phyloP scores from a whole-genome alignment of 768 basidiomycete species.

The Cystobasidium tubakii region DNA sequence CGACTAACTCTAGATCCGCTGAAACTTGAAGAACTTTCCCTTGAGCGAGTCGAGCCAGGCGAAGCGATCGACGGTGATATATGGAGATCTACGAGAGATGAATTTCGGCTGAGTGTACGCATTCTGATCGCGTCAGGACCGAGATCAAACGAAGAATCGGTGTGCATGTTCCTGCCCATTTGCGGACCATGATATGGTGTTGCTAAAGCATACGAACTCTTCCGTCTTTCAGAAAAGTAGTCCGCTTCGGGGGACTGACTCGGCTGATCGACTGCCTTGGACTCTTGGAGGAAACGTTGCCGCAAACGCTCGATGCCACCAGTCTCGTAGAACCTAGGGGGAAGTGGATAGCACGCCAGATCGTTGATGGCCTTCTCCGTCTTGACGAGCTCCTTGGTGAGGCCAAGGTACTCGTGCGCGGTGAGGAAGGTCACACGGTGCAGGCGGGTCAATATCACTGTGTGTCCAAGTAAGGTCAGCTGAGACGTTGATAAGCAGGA shows the following conservation, averaged over 20 bases:
- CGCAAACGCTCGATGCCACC: conserved; percentile 83
- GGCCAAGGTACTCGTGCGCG: conserved; percentile 88
- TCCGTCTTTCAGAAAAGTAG: conserved; percentile 47
- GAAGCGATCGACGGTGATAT: background rate
- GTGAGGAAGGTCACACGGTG: conserved; percentile 96
- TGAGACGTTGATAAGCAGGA: background rate
- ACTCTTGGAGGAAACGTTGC: conserved; percentile 66
- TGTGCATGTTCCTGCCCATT: conserved; percentile 40
- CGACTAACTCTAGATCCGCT: conserved; percentile 18
- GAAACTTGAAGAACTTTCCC: conserved; percentile 4
- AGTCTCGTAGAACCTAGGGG: conserved; percentile 80
- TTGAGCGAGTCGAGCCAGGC: background rate
- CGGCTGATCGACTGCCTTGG: conserved; percentile 33
- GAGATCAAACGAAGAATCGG: conserved; percentile 9
- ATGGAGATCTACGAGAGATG: background rate
- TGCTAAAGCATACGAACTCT: conserved; percentile 35
- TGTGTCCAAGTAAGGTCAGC: background rate
- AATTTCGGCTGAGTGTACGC: background rate
- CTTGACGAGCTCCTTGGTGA: conserved; percentile 88
- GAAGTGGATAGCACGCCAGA: conserved; percentile 90
- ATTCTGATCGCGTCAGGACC: conserved; percentile 38
- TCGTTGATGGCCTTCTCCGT: conserved; percentile 97
- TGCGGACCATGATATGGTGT: conserved; percentile 42
- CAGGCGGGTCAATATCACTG: conserved; percentile 90
- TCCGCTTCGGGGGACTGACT: conserved; percentile 42